These are phyloP conservation scores for Penicilliopsis zonata DNA, from an alignment of 495 filamentous ascomycete species.

Conservation along the genomic window DNA sequence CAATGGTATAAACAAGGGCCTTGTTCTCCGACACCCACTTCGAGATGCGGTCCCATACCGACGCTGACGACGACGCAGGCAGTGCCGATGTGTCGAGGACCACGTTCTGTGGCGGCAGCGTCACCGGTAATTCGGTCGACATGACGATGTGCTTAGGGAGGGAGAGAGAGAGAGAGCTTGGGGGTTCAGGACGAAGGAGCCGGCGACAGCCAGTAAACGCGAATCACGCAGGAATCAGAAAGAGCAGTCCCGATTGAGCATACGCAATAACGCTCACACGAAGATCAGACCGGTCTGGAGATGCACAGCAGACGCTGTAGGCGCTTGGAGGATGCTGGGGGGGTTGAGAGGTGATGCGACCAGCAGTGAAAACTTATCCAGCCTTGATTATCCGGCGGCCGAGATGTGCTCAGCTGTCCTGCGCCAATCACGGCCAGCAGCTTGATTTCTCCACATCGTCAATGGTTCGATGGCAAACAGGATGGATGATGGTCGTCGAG, in stretches of 20 bases:
- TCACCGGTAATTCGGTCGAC: conserved; percentile 29
- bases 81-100: conserved; percentile 39
- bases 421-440: conserved; percentile 21
- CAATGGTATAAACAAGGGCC: conserved; percentile 87
- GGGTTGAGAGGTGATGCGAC: conserved; percentile 14
- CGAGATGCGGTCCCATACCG: conserved; percentile 78
- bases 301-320: too few relatives aligned
- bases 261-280: too few relatives aligned
- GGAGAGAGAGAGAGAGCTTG: conserved; percentile 18
- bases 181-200: too few relatives aligned
- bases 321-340: conserved; percentile 1
- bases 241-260: too few relatives aligned
- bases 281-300: too few relatives aligned
- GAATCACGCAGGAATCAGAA: too few relatives aligned
- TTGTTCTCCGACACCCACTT: conserved; percentile 94
- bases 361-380: conserved; percentile 19
- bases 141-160: conserved; percentile 17
- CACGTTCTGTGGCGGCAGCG: conserved; percentile 27
- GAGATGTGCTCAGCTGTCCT: neutral
- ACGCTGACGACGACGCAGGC: conserved; percentile 42
- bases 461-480: conserved; percentile 1
- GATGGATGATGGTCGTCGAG: too few relatives aligned
- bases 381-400: conserved; percentile 11
- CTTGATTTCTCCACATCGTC: neutral
- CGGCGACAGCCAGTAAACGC: too few relatives aligned